Base-by-base conservation (phyloP, 768 basidiomycete species). In the Erythrobasidium yunnanense region DNA sequence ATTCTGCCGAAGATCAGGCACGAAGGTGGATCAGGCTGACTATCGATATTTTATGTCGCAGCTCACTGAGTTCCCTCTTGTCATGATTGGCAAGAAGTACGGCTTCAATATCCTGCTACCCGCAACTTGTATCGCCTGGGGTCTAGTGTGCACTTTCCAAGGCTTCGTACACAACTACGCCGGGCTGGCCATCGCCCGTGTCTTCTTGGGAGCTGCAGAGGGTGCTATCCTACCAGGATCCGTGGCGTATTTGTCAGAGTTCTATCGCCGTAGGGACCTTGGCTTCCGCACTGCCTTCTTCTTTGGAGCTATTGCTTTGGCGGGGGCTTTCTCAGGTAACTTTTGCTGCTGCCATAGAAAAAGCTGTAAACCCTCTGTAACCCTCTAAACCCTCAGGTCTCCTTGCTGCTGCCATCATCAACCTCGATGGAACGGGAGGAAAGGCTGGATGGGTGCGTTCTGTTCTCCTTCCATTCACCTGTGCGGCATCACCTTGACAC, bases 191-290 rank as follows among this genome's bases (percentile, higher is more conserved):
- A 13, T 23, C 25, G 50, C 50, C 15, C 50, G 50, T 11, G 13
- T 52, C 50, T 52, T 52, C 50, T 23, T 52, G 50, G 50, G 50
- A 8, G 50, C 50, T 8, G 22, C 50, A 8, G 50, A 52, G 29
- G 50, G 50, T 8, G 60, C 60, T 20, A 63, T 63, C 32, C 47
- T 63, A 18, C 60, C 60, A 34, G 56, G 60, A 23, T 30, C 45
- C 49, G 35, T 63, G 18, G 35, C 60, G 11, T 63, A 63, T 23
- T 29, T 63, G 7, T 63, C 60, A 4, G 35, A 27, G 11, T 63
- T 63, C 30, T 63, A 63, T 38, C 27, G 27, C 18, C 47, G 60
- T 6, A 25, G 20, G 27, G 30, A 30, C 11, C 27, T 49, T 3
- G 60, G 60, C 27, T 4, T 30, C 22, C 7, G 60, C 29, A 49